Base-by-base conservation (phyloP, 2,329 filamentous ascomycete genomes). In the Aspergillus sp. region DNA sequence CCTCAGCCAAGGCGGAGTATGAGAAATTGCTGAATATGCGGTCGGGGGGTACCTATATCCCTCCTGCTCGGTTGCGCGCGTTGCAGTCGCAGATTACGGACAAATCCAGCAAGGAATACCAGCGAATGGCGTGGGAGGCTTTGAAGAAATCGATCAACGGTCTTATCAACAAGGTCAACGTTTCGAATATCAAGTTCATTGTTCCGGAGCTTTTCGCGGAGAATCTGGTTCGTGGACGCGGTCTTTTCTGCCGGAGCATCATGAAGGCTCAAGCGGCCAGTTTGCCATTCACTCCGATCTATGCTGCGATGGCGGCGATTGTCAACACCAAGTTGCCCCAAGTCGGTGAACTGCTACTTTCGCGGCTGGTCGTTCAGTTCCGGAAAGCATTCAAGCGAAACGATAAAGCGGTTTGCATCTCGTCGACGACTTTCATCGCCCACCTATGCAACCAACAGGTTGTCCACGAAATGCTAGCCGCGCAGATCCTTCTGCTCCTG, bases 81-180 rank as follows among this genome's bases (percentile, higher is more conserved):
- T 79, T 98, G 51, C 93, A 98, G 73, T 88, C 90, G 45, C 89
- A 95, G 70, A 95, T 98, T 67, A 96, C 89, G 52, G 93, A 98
- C 72, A 95, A 94, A 75, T 83, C 80, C 46, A 94, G 85, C 69
- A 94, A 95, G 69, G 93, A 97, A 71, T 97, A 95, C 65, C 93
- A 97, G 77, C 87, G 93, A 59, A 94, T 98, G 88, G 89, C 90
- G 6, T 98, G 93, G 93, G 93, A 98, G 70, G 91, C 91, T 8
- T 74, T 98, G 62, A 98, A 98, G 74, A 98, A 98, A 75, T 93
- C 87, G 42, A 95, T 98, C 71, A 97, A 98, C 65, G 93, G 93
- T 58, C 73, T 98, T 55, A 95, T 98, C 77, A 98, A 98, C 78
- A 98, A 98, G 75, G 86, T 96, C 75, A 97, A 97, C 70, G 87